Evolutionary conservation across 73 alveolate genomes (phyloP).

Genomic region (Paramecium pentaurelia): DNA sequence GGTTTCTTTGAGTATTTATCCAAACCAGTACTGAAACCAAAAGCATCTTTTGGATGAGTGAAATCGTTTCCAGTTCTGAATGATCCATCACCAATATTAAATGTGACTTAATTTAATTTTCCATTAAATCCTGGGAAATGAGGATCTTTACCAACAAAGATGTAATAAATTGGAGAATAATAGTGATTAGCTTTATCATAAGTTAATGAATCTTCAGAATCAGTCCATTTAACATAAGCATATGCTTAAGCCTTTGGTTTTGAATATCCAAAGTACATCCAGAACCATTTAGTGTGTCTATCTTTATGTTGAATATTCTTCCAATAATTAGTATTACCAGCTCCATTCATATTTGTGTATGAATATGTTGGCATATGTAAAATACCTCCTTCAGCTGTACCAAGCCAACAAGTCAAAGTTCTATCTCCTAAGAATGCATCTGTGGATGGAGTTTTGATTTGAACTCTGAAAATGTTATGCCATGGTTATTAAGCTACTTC

Average conservation of each 20-base stretch:
- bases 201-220: slow-evolving; percentile 9
- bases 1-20: neutral
- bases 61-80: slow-evolving; percentile 40
- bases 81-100: slow-evolving; percentile 2
- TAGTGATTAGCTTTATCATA: slow-evolving; percentile 44
- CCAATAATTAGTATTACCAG: slow-evolving; percentile 18
- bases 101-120: neutral
- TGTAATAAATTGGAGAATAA: neutral
- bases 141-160: slow-evolving; percentile 21
- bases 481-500: slow-evolving; percentile 39
- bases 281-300: slow-evolving; percentile 33
- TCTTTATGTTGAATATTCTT: slow-evolving; percentile 2
- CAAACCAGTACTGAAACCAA: slow-evolving; percentile 6
- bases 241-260: slow-evolving; percentile 4
- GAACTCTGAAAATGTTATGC: slow-evolving; percentile 51
- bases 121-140: slow-evolving; percentile 46
- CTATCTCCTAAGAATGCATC: slow-evolving; percentile 48
- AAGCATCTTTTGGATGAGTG: neutral
- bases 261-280: slow-evolving; percentile 24
- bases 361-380: slow-evolving; percentile 43
- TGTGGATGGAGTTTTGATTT: slow-evolving; percentile 38
- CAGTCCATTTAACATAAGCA: slow-evolving; percentile 39
- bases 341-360: slow-evolving; percentile 21
- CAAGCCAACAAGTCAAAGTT: neutral
- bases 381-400: slow-evolving; percentile 18